A percentile compares a stretch with the other conserved stretches of the same genome.
Evolutionary conservation across 768 basidiomycete species (phyloP).

Genomic region (Chiua virens): DNA sequence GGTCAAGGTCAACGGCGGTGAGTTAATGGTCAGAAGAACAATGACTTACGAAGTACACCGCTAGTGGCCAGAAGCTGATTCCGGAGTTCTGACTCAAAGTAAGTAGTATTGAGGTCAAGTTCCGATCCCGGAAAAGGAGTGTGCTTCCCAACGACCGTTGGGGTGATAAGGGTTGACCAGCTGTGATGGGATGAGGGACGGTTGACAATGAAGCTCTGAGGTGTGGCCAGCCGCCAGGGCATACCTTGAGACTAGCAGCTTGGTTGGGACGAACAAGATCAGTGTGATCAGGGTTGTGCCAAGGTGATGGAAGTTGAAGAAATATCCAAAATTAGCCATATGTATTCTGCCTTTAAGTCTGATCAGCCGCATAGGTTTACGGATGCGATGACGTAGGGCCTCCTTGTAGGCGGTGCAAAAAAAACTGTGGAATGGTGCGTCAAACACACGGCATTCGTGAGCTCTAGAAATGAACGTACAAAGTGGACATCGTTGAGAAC

Average conservation of each 20-base stretch:
- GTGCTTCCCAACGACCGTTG: not conserved
- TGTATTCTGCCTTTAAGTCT: not conserved
- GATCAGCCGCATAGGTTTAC: constrained; percentile 4
- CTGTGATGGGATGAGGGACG: no score
- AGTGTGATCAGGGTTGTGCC: no score
- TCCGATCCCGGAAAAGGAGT: constrained; percentile 1
- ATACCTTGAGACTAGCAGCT: no score
- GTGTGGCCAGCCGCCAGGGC: no score
- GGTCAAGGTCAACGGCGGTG: no score
- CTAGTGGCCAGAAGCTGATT: not conserved
- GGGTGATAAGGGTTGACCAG: constrained; percentile 13
- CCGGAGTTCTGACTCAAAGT: not conserved
- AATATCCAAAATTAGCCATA: no score
- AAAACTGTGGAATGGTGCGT: not conserved
- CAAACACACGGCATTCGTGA: not conserved
- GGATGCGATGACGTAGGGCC: constrained; percentile 7
- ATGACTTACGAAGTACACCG: no score
- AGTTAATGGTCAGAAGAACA: no score
- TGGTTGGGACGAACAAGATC: no score
- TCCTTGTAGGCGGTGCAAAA: constrained; percentile 6
- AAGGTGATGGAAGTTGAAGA: no score
- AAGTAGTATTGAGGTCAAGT: constrained; percentile 1
- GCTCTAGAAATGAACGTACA: not conserved
- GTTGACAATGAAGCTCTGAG: no score
- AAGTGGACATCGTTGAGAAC: not conserved